phyloP scores from a whole-genome alignment of 2,329 filamentous ascomycete species.

The Fusarium subtropicale region DNA sequence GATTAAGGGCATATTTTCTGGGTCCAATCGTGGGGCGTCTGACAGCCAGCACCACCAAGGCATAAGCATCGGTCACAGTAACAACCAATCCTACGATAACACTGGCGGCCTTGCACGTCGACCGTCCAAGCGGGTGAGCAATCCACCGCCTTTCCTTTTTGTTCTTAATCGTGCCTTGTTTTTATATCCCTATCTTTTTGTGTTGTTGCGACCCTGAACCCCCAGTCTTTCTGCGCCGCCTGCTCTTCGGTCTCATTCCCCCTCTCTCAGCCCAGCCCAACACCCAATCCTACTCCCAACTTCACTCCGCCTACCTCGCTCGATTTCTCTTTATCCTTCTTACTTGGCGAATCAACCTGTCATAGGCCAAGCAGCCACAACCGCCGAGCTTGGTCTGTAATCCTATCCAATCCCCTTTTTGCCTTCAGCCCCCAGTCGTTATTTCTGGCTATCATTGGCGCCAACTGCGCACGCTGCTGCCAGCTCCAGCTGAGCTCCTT shows the following conservation, averaged over 20 bases:
- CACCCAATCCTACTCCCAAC: conserved; percentile 28
- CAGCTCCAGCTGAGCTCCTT: conserved; percentile 40
- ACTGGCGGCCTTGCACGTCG: conserved; percentile 62
- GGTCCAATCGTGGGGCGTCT: conserved; percentile 51
- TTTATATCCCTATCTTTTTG: conserved; percentile 18
- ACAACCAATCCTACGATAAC: conserved; percentile 59
- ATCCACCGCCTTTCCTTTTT: conserved; percentile 55
- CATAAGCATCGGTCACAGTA: conserved; percentile 47
- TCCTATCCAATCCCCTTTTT: conserved; percentile 43
- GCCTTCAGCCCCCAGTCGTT: conserved; percentile 38
- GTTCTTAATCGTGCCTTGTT: conserved; percentile 54
- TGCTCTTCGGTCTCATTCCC: conserved; percentile 15
- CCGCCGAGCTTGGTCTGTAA: conserved; percentile 33
- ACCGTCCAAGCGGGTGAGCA: conserved; percentile 69
- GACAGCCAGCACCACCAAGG: conserved; percentile 47
- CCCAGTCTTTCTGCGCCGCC: conserved; percentile 14
- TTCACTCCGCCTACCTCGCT: conserved; percentile 26
- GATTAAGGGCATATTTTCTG: conserved; percentile 65
- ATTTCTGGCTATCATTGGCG: conserved; percentile 37
- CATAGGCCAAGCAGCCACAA: conserved; percentile 36
- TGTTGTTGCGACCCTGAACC: conserved; percentile 33
- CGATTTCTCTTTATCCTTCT: conserved; percentile 10
- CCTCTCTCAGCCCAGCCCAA: conserved; percentile 35
- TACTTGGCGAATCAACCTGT: conserved; percentile 23
- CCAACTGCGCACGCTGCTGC: conserved; percentile 19